Percentiles rank a stretch among this genome's conserved stretches.
phyloP scores from a whole-genome alignment of 2,329 filamentous ascomycete genomes.

The Xylaria sp. region DNA sequence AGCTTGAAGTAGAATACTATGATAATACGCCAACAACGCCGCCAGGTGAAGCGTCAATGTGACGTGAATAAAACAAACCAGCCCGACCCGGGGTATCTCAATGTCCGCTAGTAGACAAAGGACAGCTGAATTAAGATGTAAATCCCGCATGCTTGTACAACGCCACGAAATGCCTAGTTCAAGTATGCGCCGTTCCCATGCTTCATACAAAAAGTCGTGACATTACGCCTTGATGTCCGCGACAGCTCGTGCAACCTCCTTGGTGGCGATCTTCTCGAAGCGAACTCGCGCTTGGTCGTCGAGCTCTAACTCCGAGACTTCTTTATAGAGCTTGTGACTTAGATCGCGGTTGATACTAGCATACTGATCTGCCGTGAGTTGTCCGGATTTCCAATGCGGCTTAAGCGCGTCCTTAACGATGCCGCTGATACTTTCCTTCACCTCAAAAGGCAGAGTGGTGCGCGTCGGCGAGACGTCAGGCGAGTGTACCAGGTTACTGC shows the following conservation, averaged over 20 bases:
- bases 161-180: conserved; percentile 29
- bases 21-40: conserved; percentile 26
- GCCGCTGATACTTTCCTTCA: conserved; percentile 86
- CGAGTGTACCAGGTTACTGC: conserved; percentile 50
- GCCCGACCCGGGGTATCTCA: conserved; percentile 28
- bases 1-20: conserved; percentile 18
- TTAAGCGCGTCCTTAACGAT: conserved; percentile 85
- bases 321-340: conserved; percentile 84
- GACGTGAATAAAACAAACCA: conserved; percentile 23
- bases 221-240: conserved; percentile 52
- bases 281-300: conserved; percentile 69
- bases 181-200: conserved; percentile 26
- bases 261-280: conserved; percentile 77
- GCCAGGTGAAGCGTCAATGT: conserved; percentile 15
- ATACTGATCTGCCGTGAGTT: conserved; percentile 87
- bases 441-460: conserved; percentile 71
- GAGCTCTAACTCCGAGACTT: conserved; percentile 61
- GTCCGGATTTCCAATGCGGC: conserved; percentile 79
- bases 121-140: conserved; percentile 7
- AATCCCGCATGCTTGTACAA: conserved; percentile 21
- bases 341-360: conserved; percentile 90
- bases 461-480: conserved; percentile 73
- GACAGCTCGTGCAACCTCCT: conserved; percentile 80
- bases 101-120: conserved; percentile 16
- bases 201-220: conserved; percentile 24